Evolutionary conservation across 148 eudicot species (phyloP).

Genomic region (Gaultheria prostrata): DNA sequence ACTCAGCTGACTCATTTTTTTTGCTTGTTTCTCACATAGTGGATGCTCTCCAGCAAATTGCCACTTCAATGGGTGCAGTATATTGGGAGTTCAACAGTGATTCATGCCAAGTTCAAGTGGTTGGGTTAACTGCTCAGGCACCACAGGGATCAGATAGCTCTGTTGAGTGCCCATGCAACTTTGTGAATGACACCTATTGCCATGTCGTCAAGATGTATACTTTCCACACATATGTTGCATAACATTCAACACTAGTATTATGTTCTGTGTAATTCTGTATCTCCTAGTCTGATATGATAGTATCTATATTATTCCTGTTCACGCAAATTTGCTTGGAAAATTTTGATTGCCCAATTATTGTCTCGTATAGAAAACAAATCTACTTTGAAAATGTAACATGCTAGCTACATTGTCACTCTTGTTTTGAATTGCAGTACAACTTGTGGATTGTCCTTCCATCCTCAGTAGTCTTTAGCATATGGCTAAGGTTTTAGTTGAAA

Average conservation of each 20-base stretch:
- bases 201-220: slow-evolving; percentile 60
- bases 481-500: background rate
- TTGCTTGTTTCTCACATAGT: slow-evolving; percentile 26
- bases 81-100: slow-evolving; percentile 50
- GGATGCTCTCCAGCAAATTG: slow-evolving; percentile 49
- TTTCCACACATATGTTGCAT: slow-evolving; percentile 17
- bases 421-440: background rate
- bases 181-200: slow-evolving; percentile 43
- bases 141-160: slow-evolving; percentile 33
- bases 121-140: slow-evolving; percentile 29
- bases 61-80: slow-evolving; percentile 51
- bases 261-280: background rate
- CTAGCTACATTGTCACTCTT: background rate
- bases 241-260: background rate
- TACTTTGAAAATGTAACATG: background rate
- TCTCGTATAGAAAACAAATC: background rate
- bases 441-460: background rate
- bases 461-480: background rate
- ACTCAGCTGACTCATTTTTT: background rate
- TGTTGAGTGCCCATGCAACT: slow-evolving; percentile 50
- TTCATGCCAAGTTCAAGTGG: slow-evolving; percentile 43
- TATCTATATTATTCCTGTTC: background rate
- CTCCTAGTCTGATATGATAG: background rate
- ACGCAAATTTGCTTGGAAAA: background rate
- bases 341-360: background rate